Conservation (phyloP, 2,329 filamentous ascomycete genomes). For the Aspergillus proliferans region DNA sequence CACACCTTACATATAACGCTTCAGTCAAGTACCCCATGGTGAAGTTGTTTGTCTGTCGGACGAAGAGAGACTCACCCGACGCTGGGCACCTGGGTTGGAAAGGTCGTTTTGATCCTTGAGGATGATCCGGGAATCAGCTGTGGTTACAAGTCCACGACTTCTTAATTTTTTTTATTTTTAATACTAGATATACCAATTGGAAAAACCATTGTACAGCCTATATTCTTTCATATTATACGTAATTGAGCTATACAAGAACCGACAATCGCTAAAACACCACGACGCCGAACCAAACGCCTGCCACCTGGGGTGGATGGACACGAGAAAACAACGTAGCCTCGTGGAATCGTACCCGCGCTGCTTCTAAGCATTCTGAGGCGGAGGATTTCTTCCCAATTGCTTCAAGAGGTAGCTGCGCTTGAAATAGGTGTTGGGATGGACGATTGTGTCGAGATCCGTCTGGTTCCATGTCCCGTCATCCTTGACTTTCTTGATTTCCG, state of each 20-base stretch:
- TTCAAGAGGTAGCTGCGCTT: conserved; percentile 88
- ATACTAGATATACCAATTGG: background rate
- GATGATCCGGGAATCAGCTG: conserved; percentile 68
- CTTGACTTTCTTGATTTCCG: conserved; percentile 68
- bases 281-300: conserved; percentile 12
- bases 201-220: background rate
- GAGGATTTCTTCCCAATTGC: conserved; percentile 57
- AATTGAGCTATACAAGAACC: background rate
- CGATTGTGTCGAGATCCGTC: conserved; percentile 83
- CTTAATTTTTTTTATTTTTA: background rate
- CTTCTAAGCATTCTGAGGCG: conserved; percentile 40
- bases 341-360: conserved; percentile 34
- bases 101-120: conserved; percentile 55
- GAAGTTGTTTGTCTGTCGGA: conserved; percentile 62
- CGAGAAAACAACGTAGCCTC: conserved; percentile 37
- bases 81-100: conserved; percentile 67
- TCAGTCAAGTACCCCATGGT: conserved; percentile 40
- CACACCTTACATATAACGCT: conserved; percentile 34
- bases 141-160: conserved; percentile 47
- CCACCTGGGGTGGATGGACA: background rate
- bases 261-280: background rate
- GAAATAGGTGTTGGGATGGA: conserved; percentile 97
- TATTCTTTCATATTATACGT: background rate
- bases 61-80: conserved; percentile 61
- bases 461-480: conserved; percentile 66